Conservation (phyloP, 139 green algal species). For the Astrephomene gubernaculifera region DNA sequence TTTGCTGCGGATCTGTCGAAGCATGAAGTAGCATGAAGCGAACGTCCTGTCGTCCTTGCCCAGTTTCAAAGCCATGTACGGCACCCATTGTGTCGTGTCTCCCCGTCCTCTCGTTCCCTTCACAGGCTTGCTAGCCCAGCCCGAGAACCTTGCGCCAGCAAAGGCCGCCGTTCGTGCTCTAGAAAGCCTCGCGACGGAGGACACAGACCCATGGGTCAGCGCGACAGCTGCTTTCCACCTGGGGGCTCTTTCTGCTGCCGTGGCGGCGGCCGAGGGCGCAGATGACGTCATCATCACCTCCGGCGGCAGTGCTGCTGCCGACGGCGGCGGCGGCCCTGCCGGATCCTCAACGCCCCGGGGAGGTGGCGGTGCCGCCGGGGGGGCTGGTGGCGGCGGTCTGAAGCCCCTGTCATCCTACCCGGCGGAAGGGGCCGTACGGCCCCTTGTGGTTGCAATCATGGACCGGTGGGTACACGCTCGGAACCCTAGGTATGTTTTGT, state of each 20-base stretch:
- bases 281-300: background rate
- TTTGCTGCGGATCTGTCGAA: no score
- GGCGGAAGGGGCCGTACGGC: conserved; percentile 6
- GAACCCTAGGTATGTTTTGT: background rate
- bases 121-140: conserved; percentile 29
- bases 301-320: background rate
- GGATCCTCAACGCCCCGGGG: background rate
- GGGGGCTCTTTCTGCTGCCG: conserved; percentile 12
- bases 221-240: conserved; percentile 31
- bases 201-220: conserved; percentile 18
- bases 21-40: no score
- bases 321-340: background rate
- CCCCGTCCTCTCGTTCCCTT: no score
- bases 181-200: background rate
- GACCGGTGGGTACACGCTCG: background rate
- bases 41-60: no score
- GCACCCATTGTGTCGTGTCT: no score
- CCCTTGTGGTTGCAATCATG: conserved; percentile 5
- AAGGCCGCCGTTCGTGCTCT: conserved; percentile 14
- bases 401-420: conserved; percentile 25
- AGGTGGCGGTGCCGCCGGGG: background rate
- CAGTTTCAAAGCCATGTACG: no score
- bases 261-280: conserved; percentile 3
- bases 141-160: conserved; percentile 20
- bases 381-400: background rate